Base-by-base conservation (phyloP, 192 early-diverging fungal genomes). In the Backusella psychrophila region DNA sequence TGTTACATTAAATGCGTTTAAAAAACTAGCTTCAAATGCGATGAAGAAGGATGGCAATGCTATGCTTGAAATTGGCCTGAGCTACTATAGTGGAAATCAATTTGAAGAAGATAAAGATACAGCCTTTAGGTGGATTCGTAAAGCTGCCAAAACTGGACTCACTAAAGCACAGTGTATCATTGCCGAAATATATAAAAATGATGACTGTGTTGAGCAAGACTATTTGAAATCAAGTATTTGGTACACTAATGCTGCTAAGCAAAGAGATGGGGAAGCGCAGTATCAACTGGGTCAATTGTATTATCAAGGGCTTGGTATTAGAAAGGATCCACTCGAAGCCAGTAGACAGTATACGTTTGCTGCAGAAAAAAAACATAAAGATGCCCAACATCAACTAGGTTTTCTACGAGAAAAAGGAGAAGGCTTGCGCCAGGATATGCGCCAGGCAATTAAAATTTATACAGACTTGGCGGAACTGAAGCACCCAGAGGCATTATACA, bases 391-490 rank as follows among this genome's bases (percentile, higher is more conserved):
- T 4, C 1, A 49, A 12, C 0, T 49, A 3, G 46, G 46, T 0
- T 1, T 49, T 4, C 9, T 49, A 1, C 0, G 46, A 49, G 46
- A 14, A 49, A 0, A 0, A 0, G 46, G 46, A 0, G 17, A 19
- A 49, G 46, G 46, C 0, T 6, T 49, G 3, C 46, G 17, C 4
- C 46, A 3, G 46, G 46, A 49, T 49, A 0, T 49, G 1, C 4
- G 2, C 0, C 17, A 49, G 14, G 46, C 46, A 19, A 1, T 49
- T 49, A 5, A 49, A 19, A 39, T 39, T 0, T 49, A 49, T 49
- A 19, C 19, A 0, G 0, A 0, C 0, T 49, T 19, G 4, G 17
- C 46, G 0, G 5, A 0, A 49, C 0, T 0, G 11, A 11, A 49
- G 0, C 12, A 49, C 46, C 17, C 46, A 2, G 15, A n/a, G 2